phyloP scores from a whole-genome alignment of 2,329 filamentous ascomycete genomes.

The Pseudogymnoascus sp. region DNA sequence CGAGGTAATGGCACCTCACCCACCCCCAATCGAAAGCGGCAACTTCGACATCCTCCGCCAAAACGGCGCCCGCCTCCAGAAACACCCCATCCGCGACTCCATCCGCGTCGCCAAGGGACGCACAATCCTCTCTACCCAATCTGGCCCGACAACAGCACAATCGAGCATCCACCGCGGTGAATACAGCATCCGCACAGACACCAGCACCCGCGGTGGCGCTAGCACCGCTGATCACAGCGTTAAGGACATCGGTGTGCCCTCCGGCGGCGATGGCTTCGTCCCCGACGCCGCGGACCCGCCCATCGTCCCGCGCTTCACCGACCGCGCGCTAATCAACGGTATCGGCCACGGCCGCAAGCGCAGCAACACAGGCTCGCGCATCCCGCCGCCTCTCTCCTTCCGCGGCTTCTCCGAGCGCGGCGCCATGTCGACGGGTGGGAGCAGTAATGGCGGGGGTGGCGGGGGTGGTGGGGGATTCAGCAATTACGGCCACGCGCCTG shows the following conservation, averaged over 20 bases:
- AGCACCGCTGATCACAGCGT: constrained; percentile 11
- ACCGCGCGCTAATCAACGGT: constrained; percentile 29
- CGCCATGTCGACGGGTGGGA: constrained; percentile 34
- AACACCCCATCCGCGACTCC: constrained; percentile 66
- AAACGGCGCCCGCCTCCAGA: constrained; percentile 28
- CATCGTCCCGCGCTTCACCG: constrained; percentile 59
- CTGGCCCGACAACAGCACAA: constrained; percentile 31
- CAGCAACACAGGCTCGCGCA: constrained; percentile 76
- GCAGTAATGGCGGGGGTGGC: constrained; percentile 10
- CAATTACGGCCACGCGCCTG: constrained; percentile 25
- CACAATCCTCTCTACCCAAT: constrained; percentile 32
- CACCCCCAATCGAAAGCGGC: constrained; percentile 42
- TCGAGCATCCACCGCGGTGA: constrained; percentile 23
- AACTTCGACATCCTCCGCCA: constrained; percentile 35
- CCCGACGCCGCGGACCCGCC: constrained; percentile 61
- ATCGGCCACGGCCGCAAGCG: constrained; percentile 68
- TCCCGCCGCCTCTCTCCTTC: constrained; percentile 62
- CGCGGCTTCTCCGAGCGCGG: constrained; percentile 55
- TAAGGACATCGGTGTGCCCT: constrained; percentile 8
- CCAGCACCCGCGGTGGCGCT: constrained; percentile 1
- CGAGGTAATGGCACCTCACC: constrained; percentile 55
- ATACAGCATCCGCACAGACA: constrained; percentile 20
- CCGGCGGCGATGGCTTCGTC: constrained; percentile 17
- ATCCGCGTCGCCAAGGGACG: constrained; percentile 80
- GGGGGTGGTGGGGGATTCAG: constrained; percentile 24